Conservation (phyloP, 1,284 basidiomycete genomes). For the Apiotrichum sp. region DNA sequence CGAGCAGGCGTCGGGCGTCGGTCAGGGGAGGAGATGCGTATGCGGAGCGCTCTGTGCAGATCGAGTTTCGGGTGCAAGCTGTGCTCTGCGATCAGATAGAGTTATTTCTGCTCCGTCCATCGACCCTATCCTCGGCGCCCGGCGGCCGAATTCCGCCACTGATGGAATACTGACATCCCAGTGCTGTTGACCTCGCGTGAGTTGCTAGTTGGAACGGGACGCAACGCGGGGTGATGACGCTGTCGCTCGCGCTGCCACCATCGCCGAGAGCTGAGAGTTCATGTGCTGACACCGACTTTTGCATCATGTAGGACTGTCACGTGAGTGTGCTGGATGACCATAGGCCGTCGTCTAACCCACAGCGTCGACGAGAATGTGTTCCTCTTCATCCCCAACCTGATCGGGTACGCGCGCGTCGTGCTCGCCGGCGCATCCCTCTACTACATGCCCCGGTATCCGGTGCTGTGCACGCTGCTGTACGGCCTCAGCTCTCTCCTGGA, state of each 20-base stretch:
- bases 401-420: slow-evolving; percentile 88
- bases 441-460: slow-evolving; percentile 92
- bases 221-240: background rate
- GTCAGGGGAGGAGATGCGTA: too few species aligned
- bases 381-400: slow-evolving; percentile 93
- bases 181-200: slow-evolving; percentile 45
- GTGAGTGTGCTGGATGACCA: slow-evolving; percentile 18
- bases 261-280: too few species aligned
- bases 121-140: too few species aligned
- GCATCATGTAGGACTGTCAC: slow-evolving; percentile 27
- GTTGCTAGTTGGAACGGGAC: slow-evolving; percentile 6
- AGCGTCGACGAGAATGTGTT: slow-evolving; percentile 72
- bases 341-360: background rate
- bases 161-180: slow-evolving; percentile 10
- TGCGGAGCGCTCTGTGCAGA: too few species aligned
- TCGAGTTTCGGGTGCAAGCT: too few species aligned
- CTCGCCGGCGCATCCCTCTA: slow-evolving; percentile 83
- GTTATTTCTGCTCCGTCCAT: too few species aligned
- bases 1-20: too few species aligned
- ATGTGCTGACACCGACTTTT: slow-evolving; percentile 3
- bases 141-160: too few species aligned
- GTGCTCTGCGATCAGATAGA: too few species aligned
- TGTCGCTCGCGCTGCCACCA: background rate
- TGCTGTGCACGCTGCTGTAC: slow-evolving; percentile 85
- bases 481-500: slow-evolving; percentile 90